phyloP scores from a whole-genome alignment of 352 stramenopile species.

The Phytopythium montanum region DNA sequence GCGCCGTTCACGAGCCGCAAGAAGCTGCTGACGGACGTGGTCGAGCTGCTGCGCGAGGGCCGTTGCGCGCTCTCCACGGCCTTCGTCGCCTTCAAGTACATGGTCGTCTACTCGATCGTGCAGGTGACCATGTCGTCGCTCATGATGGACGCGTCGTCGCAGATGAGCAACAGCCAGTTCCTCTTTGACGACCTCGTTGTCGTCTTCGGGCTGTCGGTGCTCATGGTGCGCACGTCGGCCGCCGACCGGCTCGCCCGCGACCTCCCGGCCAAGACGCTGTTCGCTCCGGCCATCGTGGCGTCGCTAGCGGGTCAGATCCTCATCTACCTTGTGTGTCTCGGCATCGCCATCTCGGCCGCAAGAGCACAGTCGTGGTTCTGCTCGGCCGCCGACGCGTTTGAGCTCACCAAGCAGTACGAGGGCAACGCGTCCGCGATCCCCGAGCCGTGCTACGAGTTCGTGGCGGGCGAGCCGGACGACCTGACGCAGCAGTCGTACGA shows the following conservation, averaged over 20 bases:
- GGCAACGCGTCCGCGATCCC: conserved; percentile 35
- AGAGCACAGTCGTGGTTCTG: conserved; percentile 62
- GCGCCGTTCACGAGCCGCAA: conserved; percentile 88
- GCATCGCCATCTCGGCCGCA: conserved; percentile 52
- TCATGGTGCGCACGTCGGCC: conserved; percentile 66
- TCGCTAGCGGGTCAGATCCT: conserved; percentile 57
- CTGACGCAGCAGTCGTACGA: conserved; percentile 74
- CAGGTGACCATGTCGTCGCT: conserved; percentile 68
- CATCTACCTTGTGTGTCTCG: conserved; percentile 50
- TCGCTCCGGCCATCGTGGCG: conserved; percentile 49
- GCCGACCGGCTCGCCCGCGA: conserved; percentile 34
- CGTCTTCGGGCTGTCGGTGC: conserved; percentile 62
- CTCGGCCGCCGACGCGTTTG: conserved; percentile 33
- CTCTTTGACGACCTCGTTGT: conserved; percentile 76
- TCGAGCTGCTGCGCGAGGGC: conserved; percentile 85
- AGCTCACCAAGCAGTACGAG: conserved; percentile 30
- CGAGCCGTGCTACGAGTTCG: conserved; percentile 63
- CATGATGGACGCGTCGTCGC: conserved; percentile 57
- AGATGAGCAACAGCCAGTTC: conserved; percentile 80
- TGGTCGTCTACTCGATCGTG: conserved; percentile 91
- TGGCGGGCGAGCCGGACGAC: conserved; percentile 38
- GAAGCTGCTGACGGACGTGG: conserved; percentile 79
- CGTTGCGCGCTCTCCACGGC: conserved; percentile 87
- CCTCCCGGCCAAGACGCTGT: conserved; percentile 53
- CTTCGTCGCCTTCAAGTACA: conserved; percentile 89